These are phyloP conservation scores for Camellia granthamiana DNA, from an alignment of 148 eudicot species.

Conservation along the genomic window DNA sequence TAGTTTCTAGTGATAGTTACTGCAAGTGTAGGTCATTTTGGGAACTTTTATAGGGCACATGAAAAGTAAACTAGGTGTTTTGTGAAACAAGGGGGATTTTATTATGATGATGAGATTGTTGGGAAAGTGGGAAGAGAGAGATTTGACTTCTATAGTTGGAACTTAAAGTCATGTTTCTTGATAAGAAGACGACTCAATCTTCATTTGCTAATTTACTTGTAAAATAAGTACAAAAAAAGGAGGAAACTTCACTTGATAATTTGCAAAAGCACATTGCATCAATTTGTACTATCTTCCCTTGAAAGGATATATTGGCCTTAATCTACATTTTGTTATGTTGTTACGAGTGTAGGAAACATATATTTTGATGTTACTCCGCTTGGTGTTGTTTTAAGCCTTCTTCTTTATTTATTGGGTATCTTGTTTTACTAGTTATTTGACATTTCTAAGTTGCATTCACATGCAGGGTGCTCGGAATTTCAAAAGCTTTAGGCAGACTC, in stretches of 20 bases:
- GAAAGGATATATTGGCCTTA: neutral
- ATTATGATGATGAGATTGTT: neutral
- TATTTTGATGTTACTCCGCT: neutral
- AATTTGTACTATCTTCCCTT: neutral
- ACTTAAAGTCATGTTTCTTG: neutral
- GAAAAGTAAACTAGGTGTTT: neutral
- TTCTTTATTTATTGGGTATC: too few relatives aligned
- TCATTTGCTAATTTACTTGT: neutral
- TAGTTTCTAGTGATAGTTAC: too few relatives aligned
- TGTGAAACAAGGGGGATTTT: neutral
- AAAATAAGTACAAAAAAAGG: neutral
- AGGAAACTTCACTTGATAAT: neutral
- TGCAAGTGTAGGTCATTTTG: too few relatives aligned
- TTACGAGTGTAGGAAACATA: neutral
- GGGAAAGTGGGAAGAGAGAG: too few relatives aligned
- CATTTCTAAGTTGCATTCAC: constrained; percentile 11
- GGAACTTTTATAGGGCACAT: too few relatives aligned
- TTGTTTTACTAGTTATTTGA: constrained; percentile 8
- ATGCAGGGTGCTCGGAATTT: constrained; percentile 67
- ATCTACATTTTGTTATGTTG: neutral
- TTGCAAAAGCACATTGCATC: neutral
- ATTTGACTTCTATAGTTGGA: too few relatives aligned
- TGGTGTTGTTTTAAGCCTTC: neutral
- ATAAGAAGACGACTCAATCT: neutral
- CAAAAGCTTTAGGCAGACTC: constrained; percentile 78